A percentile compares a stretch with the other conserved stretches of the same genome.
Conservation (phyloP, 306 rosid species). For the Mimosa pudica region DNA sequence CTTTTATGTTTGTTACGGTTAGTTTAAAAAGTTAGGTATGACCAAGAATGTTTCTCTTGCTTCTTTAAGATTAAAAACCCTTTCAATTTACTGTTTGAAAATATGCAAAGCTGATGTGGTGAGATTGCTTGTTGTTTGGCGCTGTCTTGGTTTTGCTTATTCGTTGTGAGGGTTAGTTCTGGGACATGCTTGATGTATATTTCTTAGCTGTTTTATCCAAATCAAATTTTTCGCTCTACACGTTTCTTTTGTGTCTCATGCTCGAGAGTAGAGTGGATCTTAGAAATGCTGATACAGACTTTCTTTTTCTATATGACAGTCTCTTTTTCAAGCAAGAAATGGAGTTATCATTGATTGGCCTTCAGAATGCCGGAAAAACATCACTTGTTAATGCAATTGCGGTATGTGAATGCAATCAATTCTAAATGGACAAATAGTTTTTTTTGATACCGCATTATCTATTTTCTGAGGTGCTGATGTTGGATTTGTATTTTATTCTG, state of each 20-base stretch:
- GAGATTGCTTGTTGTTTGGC: background rate
- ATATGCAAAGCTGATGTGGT: conserved; percentile 1
- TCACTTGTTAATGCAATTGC: conserved; percentile 75
- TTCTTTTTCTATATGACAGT: conserved; percentile 27
- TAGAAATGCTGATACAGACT: background rate
- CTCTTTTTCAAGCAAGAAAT: conserved; percentile 78
- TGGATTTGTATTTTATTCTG: conserved; percentile 29
- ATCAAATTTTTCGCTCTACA: background rate
- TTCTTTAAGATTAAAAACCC: background rate
- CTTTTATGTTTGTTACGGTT: conserved; percentile 4
- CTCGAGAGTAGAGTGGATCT: background rate
- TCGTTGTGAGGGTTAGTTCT: background rate
- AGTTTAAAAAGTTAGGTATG: no score
- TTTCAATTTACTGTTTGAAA: background rate
- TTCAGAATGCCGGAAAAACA: conserved; percentile 80
- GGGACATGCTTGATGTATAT: background rate
- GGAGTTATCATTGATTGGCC: conserved; percentile 78
- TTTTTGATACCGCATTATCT: background rate
- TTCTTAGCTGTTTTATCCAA: background rate
- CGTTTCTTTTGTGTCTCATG: background rate
- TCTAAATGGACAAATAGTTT: conserved; percentile 1
- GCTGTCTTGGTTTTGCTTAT: background rate
- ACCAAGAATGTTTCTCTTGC: conserved; percentile 2
- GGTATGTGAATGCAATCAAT: conserved; percentile 46
- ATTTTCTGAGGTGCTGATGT: conserved; percentile 30